These are phyloP conservation scores for Tetraselmis chui DNA, from an alignment of 139 green algal genomes.

Conservation along the genomic window DNA sequence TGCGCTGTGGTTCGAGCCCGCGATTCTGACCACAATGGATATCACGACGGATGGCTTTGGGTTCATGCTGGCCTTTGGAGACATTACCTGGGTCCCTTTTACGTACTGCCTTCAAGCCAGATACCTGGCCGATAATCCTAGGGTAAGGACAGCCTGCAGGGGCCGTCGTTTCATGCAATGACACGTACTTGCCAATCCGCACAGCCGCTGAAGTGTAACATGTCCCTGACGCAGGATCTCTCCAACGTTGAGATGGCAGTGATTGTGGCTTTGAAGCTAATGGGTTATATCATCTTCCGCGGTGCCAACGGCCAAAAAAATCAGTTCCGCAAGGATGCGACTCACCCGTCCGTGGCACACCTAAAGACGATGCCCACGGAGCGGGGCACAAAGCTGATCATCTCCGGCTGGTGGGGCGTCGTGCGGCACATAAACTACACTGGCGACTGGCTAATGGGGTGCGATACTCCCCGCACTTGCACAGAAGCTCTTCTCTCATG, in stretches of 20 bases:
- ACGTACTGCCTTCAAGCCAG: conserved; percentile 82
- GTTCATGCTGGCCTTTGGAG: conserved; percentile 97
- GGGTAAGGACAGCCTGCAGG: conserved; percentile 16
- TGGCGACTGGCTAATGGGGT: conserved; percentile 88
- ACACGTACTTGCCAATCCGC: not conserved
- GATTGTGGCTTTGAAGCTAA: conserved; percentile 62
- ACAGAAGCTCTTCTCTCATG: not conserved
- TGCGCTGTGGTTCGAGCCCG: conserved; percentile 56
- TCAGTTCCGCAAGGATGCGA: conserved; percentile 66
- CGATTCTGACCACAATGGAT: conserved; percentile 96
- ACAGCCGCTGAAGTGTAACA: not conserved
- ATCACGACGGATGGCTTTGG: conserved; percentile 97
- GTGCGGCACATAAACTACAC: conserved; percentile 91
- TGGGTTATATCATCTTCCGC: conserved; percentile 89
- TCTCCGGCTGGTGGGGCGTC: conserved; percentile 86
- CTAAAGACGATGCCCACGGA: conserved; percentile 76
- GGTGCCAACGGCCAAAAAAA: conserved; percentile 95
- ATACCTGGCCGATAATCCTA: conserved; percentile 62
- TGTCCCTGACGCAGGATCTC: conserved; percentile 28
- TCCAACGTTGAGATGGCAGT: conserved; percentile 19
- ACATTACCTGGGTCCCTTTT: conserved; percentile 96
- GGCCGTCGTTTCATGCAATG: not conserved
- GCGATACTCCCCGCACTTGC: too few species aligned
- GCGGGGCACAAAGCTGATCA: conserved; percentile 73
- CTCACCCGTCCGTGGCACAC: conserved; percentile 53